Evolutionary conservation across 805 yeast genomes (phyloP), one percentile per base, ranked within the genome.

Genomic region (Candida montana): DNA sequence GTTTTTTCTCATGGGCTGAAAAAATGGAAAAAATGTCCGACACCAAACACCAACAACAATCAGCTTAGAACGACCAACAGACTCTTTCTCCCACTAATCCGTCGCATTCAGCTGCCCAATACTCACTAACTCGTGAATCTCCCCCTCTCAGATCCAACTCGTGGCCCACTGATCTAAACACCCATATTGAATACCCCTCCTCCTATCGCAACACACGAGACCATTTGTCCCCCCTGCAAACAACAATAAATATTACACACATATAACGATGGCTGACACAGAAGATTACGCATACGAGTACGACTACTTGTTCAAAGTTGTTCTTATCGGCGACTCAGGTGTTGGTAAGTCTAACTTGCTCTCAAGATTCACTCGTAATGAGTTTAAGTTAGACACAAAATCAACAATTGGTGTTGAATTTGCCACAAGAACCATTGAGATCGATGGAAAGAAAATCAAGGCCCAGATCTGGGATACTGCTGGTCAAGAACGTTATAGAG

Each of bases 401-500:
- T 84, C 95, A 40, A 91, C 99, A 21, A 91, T 91, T 59, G 99
- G 99, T 36, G 99, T 93, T 39, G 99, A 93, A 65, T 91, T 91
- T 69, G 98, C 98, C 33, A 93, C 98, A 18, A 77, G 97, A 63
- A 90, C 97, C 3, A 80, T 93, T 42, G 91, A 84, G 55, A 81
- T 85, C 48, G 91, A 84, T 51, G 89, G 88, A 33, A 84, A 83
- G 58, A 69, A 87, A 60, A 83, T 86, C 53, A 87, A 86, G 63
- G 91, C 95, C 4, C 95, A 88, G 65, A 83, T 89, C 53, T 91
- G 99, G 99, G 99, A 91, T 65, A 91, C 99, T 29, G 99, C 99
- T 2, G 99, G 99, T 47, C 99, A 91, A 70, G 99, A 91, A 66
- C 80, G 99, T 64, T 91, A 93, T 71, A 79, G 99, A 56, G 98